Conservation (phyloP, 768 basidiomycete genomes). For the Auriscalpium microsporum region DNA sequence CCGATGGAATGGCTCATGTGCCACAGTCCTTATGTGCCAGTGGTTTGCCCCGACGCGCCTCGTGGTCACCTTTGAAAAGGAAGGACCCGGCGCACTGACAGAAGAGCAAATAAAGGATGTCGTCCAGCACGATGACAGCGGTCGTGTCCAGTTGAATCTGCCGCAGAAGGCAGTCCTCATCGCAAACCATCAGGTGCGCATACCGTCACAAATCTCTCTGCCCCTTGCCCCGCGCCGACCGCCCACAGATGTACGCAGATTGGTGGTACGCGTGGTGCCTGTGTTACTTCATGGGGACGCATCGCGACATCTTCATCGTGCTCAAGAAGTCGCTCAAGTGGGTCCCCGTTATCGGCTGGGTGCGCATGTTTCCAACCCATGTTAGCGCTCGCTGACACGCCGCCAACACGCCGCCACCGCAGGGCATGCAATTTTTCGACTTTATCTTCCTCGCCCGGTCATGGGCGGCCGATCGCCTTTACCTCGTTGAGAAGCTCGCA, state of each 20-base stretch:
- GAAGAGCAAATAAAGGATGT: constrained; percentile 49
- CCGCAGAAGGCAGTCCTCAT: constrained; percentile 79
- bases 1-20: background rate
- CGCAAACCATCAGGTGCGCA: constrained; percentile 81
- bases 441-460: constrained; percentile 92
- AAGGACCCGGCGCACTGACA: constrained; percentile 58
- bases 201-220: background rate
- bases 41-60: constrained; percentile 76
- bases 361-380: constrained; percentile 25
- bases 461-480: constrained; percentile 76
- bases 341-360: constrained; percentile 86
- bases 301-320: constrained; percentile 78
- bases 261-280: constrained; percentile 87
- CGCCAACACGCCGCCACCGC: background rate
- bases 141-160: constrained; percentile 56
- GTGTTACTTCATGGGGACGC: constrained; percentile 58
- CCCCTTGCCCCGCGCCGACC: background rate
- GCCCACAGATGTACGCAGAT: constrained; percentile 57
- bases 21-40: constrained; percentile 66
- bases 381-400: background rate
- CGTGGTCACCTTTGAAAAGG: constrained; percentile 62
- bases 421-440: constrained; percentile 91
- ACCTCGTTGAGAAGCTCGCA: constrained; percentile 58
- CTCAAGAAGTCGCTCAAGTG: constrained; percentile 86
- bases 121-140: constrained; percentile 46